Percentiles rank a stretch among this genome's conserved stretches.
phyloP scores from a whole-genome alignment of 129 eudicot genomes.

The Centaurea solstitialis region DNA sequence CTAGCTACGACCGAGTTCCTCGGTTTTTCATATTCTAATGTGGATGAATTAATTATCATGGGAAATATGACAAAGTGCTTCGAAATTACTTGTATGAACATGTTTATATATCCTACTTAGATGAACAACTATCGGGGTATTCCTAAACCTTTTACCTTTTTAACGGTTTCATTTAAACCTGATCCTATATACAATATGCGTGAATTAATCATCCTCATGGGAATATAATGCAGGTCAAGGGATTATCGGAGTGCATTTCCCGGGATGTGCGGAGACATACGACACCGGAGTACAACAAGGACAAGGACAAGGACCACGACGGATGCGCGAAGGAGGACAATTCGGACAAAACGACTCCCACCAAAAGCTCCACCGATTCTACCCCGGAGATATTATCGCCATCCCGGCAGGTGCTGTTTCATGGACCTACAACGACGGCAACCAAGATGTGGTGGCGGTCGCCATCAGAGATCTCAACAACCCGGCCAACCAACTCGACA shows the following conservation, averaged over 20 bases:
- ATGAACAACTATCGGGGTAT: no score
- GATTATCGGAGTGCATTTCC: constrained; percentile 45
- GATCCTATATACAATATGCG: no score
- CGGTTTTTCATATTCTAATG: no score
- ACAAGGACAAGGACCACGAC: constrained; percentile 21
- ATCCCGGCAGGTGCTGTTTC: constrained; percentile 73
- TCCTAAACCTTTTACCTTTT: no score
- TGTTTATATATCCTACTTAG: no score
- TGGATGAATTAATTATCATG: no score
- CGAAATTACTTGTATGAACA: no score
- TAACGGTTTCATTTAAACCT: no score
- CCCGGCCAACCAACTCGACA: constrained; percentile 79
- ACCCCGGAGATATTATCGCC: constrained; percentile 65
- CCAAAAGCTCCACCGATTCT: constrained; percentile 71
- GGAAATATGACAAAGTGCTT: no score
- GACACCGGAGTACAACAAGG: constrained; percentile 39
- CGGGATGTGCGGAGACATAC: constrained; percentile 83
- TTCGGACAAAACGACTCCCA: constrained; percentile 35
- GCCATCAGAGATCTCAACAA: constrained; percentile 66
- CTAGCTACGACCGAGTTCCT: no score
- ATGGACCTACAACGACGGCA: constrained; percentile 71
- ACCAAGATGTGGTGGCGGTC: constrained; percentile 57
- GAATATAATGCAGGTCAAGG: constrained; percentile 58
- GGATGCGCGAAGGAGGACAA: constrained; percentile 15
- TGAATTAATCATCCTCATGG: neutral